Evolutionary conservation across 169 alveolate species (phyloP).

Genomic region (Hammondia hammondi): DNA sequence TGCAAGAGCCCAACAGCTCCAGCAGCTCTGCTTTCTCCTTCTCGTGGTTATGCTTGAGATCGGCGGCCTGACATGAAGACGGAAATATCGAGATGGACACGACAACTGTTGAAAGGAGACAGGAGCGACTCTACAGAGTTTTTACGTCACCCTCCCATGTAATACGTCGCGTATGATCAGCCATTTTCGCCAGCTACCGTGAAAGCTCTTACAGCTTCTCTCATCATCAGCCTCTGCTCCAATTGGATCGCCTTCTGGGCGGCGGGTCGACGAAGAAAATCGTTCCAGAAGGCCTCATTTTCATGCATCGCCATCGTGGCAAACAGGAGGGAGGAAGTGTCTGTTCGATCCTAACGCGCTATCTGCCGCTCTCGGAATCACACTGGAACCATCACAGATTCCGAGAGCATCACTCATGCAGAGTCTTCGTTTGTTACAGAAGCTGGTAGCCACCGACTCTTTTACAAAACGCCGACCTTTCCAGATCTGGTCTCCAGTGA

Average conservation of each 20-base stretch:
- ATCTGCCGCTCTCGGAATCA: too few relatives aligned
- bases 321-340: neutral
- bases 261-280: slow-evolving; percentile 56
- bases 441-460: too few relatives aligned
- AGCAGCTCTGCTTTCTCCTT: neutral
- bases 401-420: too few relatives aligned
- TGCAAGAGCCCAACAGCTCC: neutral
- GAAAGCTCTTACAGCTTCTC: slow-evolving; percentile 46
- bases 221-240: slow-evolving; percentile 53
- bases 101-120: too few relatives aligned
- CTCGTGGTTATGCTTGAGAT: neutral
- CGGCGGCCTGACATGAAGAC: neutral
- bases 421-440: too few relatives aligned
- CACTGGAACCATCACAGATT: too few relatives aligned
- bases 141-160: neutral
- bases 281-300: slow-evolving; percentile 66
- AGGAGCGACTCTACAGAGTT: too few relatives aligned
- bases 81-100: neutral
- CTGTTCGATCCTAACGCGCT: too few relatives aligned
- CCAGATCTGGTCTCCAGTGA: too few relatives aligned
- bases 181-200: neutral
- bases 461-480: too few relatives aligned
- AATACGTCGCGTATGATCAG: neutral
- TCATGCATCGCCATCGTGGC: slow-evolving; percentile 66
- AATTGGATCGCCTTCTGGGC: slow-evolving; percentile 42